Percentiles rank a stretch among this genome's conserved stretches.
phyloP scores from a whole-genome alignment of 2,329 filamentous ascomycete species.

The Cercospora sesami region DNA sequence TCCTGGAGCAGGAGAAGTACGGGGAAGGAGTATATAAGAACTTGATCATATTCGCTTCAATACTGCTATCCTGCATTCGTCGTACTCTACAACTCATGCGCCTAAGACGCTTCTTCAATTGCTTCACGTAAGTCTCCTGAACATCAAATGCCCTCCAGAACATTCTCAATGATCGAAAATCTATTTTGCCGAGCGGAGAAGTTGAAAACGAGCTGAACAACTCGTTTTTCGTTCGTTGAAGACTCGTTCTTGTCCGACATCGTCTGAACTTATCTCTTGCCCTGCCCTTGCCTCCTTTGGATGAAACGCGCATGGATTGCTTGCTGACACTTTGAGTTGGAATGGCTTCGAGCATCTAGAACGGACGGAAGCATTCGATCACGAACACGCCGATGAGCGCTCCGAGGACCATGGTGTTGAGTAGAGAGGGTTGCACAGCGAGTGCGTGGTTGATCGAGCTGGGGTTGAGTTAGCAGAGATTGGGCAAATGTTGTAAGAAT shows the following conservation, averaged over 20 bases:
- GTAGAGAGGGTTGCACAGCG: neutral
- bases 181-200: conserved; percentile 13
- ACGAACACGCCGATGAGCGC: neutral
- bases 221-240: conserved; percentile 7
- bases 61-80: neutral
- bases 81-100: neutral
- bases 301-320: neutral
- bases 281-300: neutral
- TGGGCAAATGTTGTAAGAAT: neutral
- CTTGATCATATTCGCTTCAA: neutral
- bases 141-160: neutral
- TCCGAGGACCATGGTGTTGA: neutral
- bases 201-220: conserved; percentile 2
- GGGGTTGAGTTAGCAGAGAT: neutral
- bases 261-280: neutral
- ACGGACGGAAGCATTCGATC: neutral
- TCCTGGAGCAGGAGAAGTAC: neutral
- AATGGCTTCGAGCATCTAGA: neutral
- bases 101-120: no score
- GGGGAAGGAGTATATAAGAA: neutral
- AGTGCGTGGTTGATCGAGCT: neutral
- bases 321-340: neutral
- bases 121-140: neutral
- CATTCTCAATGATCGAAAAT: conserved; percentile 1
- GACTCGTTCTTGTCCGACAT: conserved; percentile 8